These are phyloP conservation scores for Heterobasidion irregulare DNA, from an alignment of 1,284 basidiomycete genomes.

Conservation along the genomic window DNA sequence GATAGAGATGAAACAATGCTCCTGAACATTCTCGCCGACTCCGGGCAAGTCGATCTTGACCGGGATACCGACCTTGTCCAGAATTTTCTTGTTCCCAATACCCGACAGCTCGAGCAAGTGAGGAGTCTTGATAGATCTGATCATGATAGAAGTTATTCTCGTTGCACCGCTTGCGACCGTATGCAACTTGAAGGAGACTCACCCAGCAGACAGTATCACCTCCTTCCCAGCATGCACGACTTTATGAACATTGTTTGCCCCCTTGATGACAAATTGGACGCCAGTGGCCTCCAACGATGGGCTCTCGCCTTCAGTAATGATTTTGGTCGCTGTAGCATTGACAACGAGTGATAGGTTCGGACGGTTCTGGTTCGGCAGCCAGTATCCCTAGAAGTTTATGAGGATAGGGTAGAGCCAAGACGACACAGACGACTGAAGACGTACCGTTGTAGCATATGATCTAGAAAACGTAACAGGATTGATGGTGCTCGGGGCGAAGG, in stretches of 20 bases:
- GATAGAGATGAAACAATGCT: not conserved
- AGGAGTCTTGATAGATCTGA: not conserved
- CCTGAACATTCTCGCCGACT: conserved; percentile 1
- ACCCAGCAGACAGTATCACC: conserved; percentile 1
- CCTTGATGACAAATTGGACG: not conserved
- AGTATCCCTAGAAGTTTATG: not conserved
- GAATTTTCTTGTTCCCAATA: not conserved
- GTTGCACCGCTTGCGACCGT: too few species aligned
- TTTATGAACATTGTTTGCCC: not conserved
- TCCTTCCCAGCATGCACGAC: not conserved
- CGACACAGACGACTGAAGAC: not conserved
- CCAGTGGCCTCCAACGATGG: not conserved
- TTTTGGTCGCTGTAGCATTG: not conserved
- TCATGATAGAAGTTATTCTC: not conserved
- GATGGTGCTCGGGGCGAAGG: not conserved
- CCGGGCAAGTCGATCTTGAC: not conserved
- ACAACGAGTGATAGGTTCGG: not conserved
- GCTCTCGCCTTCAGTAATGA: not conserved
- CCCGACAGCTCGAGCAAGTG: not conserved
- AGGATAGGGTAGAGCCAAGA: not conserved
- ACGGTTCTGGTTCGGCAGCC: not conserved
- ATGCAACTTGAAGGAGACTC: not conserved
- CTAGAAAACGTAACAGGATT: not conserved
- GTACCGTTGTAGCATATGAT: not conserved
- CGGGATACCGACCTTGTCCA: not conserved